These are phyloP conservation scores for Phialophora verrucosa DNA, from an alignment of 2,329 filamentous ascomycete genomes.

Conservation along the genomic window DNA sequence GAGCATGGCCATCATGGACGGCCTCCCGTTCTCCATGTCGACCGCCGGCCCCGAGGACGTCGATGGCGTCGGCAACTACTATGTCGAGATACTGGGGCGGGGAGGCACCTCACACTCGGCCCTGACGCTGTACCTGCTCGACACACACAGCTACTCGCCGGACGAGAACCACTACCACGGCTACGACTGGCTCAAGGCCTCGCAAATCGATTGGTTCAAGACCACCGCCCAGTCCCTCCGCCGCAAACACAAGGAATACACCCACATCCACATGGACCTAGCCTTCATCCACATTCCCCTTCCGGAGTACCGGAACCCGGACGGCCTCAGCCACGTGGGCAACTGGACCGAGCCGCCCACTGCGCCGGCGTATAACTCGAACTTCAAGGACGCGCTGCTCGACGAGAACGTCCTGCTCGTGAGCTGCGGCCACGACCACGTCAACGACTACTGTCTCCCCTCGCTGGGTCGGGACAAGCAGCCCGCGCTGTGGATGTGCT, in stretches of 20 bases:
- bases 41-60: conserved; percentile 79
- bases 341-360: conserved; percentile 83
- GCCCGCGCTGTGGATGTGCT: conserved; percentile 94
- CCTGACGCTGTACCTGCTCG: conserved; percentile 90
- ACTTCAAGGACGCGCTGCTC: conserved; percentile 88
- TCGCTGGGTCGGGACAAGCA: conserved; percentile 57
- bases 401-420: conserved; percentile 85
- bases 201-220: conserved; percentile 94
- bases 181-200: conserved; percentile 96
- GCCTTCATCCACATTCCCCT: conserved; percentile 97
- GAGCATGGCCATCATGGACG: conserved; percentile 85
- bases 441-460: conserved; percentile 93
- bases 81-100: conserved; percentile 83
- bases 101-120: conserved; percentile 83
- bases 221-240: conserved; percentile 75
- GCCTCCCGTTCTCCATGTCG: conserved; percentile 88
- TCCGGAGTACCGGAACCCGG: conserved; percentile 76
- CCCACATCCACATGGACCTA: conserved; percentile 90
- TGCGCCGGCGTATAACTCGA: conserved; percentile 85
- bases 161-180: conserved; percentile 87
- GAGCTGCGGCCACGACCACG: conserved; percentile 93
- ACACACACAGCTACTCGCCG: conserved; percentile 89
- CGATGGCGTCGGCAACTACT: conserved; percentile 93
- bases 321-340: conserved; percentile 66
- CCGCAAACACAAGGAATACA: conserved; percentile 80